phyloP scores from a whole-genome alignment of 371 early-diverging fungal species.

The Mucor lusitanicus region DNA sequence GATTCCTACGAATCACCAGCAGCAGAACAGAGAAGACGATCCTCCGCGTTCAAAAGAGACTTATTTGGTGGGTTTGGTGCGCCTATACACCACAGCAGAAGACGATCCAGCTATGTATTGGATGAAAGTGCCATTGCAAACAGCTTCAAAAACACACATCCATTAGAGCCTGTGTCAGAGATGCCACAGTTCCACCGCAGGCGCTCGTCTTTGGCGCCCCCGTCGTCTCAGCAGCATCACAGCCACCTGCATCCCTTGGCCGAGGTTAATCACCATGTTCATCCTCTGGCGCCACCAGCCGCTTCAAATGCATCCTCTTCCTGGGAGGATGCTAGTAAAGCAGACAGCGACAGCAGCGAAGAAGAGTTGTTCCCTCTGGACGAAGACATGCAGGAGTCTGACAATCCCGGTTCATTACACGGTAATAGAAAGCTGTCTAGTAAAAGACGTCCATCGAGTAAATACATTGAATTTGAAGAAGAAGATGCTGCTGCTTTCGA shows the following conservation, averaged over 20 bases:
- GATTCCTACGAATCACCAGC: not conserved
- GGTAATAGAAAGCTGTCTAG: not conserved
- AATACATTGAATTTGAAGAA: constrained; percentile 6
- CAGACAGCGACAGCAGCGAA: not conserved
- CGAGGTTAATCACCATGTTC: not conserved
- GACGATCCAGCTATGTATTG: constrained; percentile 26
- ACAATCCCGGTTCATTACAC: not conserved
- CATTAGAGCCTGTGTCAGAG: not conserved
- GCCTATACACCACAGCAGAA: not conserved
- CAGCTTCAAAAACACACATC: constrained; percentile 3
- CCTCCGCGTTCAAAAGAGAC: not conserved
- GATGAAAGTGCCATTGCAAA: constrained; percentile 25
- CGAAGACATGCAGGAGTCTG: constrained; percentile 32
- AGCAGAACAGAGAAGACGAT: constrained; percentile 5
- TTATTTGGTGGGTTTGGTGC: not conserved
- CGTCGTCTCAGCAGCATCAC: not conserved
- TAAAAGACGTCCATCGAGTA: not conserved
- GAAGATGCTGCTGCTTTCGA: not conserved
- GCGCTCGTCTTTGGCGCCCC: not conserved
- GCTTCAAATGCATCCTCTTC: not conserved
- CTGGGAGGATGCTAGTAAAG: not conserved
- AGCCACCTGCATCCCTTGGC: too few species aligned
- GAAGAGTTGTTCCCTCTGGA: constrained; percentile 48
- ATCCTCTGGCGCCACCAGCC: not conserved
- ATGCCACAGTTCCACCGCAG: not conserved